Evolutionary conservation across 2,329 filamentous ascomycete species (phyloP).

Genomic region (Cryphonectria japonica): DNA sequence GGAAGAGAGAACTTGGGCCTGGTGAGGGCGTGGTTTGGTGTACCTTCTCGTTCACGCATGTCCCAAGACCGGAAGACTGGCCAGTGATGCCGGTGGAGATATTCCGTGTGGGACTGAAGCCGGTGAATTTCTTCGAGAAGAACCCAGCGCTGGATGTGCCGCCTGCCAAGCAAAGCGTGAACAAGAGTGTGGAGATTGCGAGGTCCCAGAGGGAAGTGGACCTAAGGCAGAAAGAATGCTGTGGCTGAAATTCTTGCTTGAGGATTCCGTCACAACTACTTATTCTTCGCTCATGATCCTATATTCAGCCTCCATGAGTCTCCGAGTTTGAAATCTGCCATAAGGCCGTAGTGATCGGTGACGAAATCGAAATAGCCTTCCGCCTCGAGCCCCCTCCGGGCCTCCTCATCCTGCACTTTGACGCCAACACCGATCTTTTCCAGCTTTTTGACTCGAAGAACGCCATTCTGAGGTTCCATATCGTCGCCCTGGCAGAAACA

Average conservation of each 20-base stretch:
- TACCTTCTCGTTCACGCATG: slow-evolving; percentile 53
- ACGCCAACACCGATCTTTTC: slow-evolving; percentile 51
- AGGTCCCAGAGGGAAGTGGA: slow-evolving; percentile 20
- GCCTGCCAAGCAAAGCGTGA: not conserved
- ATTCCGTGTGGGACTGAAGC: slow-evolving; percentile 52
- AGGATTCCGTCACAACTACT: not conserved
- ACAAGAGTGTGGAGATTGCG: slow-evolving; percentile 10
- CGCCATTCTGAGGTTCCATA: not conserved
- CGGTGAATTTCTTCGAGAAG: slow-evolving; percentile 56
- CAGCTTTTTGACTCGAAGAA: slow-evolving; percentile 38
- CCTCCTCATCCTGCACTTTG: slow-evolving; percentile 40
- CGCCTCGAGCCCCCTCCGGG: slow-evolving; percentile 32
- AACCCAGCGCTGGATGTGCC: slow-evolving; percentile 48
- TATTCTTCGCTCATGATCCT: not conserved
- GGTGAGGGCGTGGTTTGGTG: slow-evolving; percentile 24
- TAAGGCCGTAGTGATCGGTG: slow-evolving; percentile 24
- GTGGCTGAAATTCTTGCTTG: not conserved
- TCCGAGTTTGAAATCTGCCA: slow-evolving; percentile 19
- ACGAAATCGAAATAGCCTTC: slow-evolving; percentile 15
- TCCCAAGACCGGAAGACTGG: slow-evolving; percentile 60
- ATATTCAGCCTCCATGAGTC: slow-evolving; percentile 1
- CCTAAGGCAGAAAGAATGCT: slow-evolving; percentile 14
- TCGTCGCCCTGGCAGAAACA: slow-evolving; percentile 40
- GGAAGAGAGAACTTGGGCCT: slow-evolving; percentile 40
- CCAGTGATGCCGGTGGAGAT: slow-evolving; percentile 63